These are phyloP conservation scores for Lepidopterella palustris DNA, from an alignment of 495 filamentous ascomycete species.

Conservation along the genomic window DNA sequence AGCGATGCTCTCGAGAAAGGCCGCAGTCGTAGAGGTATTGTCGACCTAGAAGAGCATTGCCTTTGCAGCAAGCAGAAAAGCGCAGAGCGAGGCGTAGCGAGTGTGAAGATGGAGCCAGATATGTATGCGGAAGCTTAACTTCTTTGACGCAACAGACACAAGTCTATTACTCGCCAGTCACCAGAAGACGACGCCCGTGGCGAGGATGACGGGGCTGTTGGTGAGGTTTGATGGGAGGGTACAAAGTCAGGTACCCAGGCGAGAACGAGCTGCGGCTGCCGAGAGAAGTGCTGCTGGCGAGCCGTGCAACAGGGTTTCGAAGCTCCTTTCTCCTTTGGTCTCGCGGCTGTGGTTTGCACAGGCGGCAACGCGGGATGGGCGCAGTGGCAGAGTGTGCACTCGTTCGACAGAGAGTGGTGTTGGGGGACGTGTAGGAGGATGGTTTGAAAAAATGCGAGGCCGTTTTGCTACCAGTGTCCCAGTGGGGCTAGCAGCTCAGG, in stretches of 20 bases:
- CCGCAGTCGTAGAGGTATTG: neutral
- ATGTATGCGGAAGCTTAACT: no score
- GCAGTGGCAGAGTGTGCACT: neutral
- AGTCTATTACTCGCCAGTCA: neutral
- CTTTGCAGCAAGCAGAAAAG: neutral
- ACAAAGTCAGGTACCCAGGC: neutral
- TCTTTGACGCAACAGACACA: neutral
- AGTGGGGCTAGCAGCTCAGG: neutral
- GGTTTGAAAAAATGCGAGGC: neutral
- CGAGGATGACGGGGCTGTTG: neutral
- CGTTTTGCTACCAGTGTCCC: neutral
- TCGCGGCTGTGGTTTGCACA: neutral
- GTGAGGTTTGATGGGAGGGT: neutral
- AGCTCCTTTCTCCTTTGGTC: slow-evolving; percentile 23
- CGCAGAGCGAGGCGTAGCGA: neutral
- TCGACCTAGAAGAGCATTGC: neutral
- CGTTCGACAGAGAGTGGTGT: neutral
- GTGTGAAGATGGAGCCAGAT: neutral
- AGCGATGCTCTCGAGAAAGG: neutral
- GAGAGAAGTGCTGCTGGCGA: neutral
- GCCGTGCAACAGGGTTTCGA: slow-evolving; percentile 5
- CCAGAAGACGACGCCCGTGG: neutral
- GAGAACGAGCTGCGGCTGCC: neutral
- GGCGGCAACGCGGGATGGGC: slow-evolving; percentile 7
- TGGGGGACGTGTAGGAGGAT: neutral